Conservation (phyloP, 257 asterid genomes). For the Euphrasia confusa region DNA sequence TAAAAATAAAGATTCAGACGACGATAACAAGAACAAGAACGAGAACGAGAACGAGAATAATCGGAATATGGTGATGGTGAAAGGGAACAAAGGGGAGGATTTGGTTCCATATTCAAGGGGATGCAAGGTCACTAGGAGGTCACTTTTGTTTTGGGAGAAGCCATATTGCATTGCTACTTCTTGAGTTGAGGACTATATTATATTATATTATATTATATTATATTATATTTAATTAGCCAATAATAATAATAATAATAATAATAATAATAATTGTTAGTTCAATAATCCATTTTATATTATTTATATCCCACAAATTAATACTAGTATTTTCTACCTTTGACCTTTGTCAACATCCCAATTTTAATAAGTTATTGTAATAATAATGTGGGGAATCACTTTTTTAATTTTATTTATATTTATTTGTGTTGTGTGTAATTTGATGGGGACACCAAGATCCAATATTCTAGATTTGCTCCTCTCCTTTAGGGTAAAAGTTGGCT, state of each 20-base stretch:
- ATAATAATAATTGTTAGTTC: constrained; percentile 15
- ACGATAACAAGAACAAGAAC: constrained; percentile 19
- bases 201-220: not conserved
- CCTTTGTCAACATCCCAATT: too few relatives aligned
- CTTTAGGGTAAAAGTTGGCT: constrained; percentile 23
- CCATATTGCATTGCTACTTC: constrained; percentile 78
- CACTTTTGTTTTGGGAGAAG: constrained; percentile 52
- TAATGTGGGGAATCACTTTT: constrained; percentile 22
- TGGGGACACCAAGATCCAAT: constrained; percentile 32
- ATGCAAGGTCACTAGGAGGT: constrained; percentile 60
- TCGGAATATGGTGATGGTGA: constrained; percentile 43
- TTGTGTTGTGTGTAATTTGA: not conserved
- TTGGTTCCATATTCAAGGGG: constrained; percentile 41
- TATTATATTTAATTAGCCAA: not conserved
- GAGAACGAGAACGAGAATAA: constrained; percentile 22
- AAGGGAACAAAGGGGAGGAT: constrained; percentile 39
- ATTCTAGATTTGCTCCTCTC: constrained; percentile 35
- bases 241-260: constrained; percentile 6
- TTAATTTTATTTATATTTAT: too few relatives aligned
- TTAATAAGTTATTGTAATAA: not conserved
- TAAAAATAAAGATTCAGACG: constrained; percentile 14
- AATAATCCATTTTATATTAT: constrained; percentile 11
- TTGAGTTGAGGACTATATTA: constrained; percentile 15
- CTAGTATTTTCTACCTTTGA: too few relatives aligned
- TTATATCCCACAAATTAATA: constrained; percentile 15